Evolutionary conservation across 768 basidiomycete genomes (phyloP), one percentile per base, ranked within the genome.

Genomic region (Glaciozyma antarctica): DNA sequence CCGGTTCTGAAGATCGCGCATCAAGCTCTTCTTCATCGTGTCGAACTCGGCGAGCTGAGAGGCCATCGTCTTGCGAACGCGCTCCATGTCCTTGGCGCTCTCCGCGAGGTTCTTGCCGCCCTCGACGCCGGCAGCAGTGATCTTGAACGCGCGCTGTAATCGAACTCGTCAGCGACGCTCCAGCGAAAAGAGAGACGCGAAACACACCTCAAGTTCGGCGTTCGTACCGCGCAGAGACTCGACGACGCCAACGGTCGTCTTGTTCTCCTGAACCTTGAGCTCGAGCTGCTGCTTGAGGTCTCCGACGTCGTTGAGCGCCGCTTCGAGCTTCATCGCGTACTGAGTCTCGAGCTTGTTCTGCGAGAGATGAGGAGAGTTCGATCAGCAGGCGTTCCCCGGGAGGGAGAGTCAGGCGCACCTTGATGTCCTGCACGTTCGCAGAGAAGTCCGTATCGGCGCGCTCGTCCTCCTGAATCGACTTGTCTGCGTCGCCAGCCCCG

Each of bases 1-100:
- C 34, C 95, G 92, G 77, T 99, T 97, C 80, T 97, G 94, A 72
- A 99, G 79, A 80, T 99, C 95, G 45, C 91, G 87, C 89, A 99
- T 95, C 68, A 99, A 83, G 56, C 89, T 94, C 80, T 95, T 94
- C 83, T 98, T 98, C 72, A 95, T 92, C 24, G 89, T 88, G 75
- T 99, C 95, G 77, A 99, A 99, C 75, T 99, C 95, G 65, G 93
- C 90, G 65, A 94, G 85, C 75, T 98, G 94, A n/a, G 92, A 88
- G 68, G 91, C 94, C 78, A 95, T 92, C 17, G 90, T 89, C 78
- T 95, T 97, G 71, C 95, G 85, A 53, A 90, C 91, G 63, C 94
- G 84, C 78, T 99, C 95, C 71, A 97, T 84, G 78, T 99, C 95
- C 78, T 92, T 88, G 3, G 94, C 91, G 73, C 91, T 92, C 79